Conservation (phyloP, 2,329 filamentous ascomycete species). For the Trichophyton simii region DNA sequence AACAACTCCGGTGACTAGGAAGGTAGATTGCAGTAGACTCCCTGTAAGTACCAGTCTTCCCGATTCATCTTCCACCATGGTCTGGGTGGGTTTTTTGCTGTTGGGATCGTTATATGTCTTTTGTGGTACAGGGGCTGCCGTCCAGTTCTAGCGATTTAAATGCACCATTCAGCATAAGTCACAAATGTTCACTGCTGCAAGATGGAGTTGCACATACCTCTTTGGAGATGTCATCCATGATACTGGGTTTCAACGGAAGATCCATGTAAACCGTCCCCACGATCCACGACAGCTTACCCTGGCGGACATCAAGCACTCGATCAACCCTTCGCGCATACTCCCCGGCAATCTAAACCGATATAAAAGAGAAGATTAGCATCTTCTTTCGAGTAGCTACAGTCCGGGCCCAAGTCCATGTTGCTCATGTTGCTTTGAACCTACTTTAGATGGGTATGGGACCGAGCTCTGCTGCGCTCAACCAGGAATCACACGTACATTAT, state of each 20-base stretch:
- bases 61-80: constrained; percentile 92
- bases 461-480: not conserved
- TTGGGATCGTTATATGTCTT: constrained; percentile 58
- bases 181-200: not conserved
- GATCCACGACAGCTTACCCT: constrained; percentile 93
- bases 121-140: constrained; percentile 63
- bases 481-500: constrained; percentile 38
- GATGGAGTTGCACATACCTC: constrained; percentile 50
- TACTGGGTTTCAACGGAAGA: constrained; percentile 89
- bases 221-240: constrained; percentile 86
- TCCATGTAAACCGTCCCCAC: constrained; percentile 94
- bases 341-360: constrained; percentile 48
- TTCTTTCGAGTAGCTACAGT: not conserved
- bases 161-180: not conserved
- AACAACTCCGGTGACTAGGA: constrained; percentile 85
- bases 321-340: constrained; percentile 67
- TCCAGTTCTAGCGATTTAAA: constrained; percentile 55
- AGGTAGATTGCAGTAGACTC: constrained; percentile 49
- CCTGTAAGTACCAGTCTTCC: constrained; percentile 74
- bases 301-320: constrained; percentile 83
- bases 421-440: not conserved
- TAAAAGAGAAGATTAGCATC: constrained; percentile 5
- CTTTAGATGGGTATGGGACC: not conserved
- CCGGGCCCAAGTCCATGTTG: not conserved
- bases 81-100: constrained; percentile 39